Evolutionary conservation across 2,329 filamentous ascomycete species (phyloP).

Genomic region (Scedosporium dehoogii): DNA sequence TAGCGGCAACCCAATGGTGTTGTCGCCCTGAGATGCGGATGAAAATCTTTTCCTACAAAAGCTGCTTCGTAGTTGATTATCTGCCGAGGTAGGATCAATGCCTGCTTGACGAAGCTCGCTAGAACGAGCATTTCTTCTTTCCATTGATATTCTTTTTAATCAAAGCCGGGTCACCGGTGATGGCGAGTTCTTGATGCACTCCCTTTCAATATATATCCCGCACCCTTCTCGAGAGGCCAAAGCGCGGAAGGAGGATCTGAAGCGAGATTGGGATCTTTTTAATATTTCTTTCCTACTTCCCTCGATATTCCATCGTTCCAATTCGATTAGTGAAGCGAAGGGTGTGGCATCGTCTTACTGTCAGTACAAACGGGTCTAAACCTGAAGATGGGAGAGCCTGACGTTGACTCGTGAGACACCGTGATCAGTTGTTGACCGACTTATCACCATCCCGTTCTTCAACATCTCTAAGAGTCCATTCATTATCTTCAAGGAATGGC

Average conservation of each 20-base stretch:
- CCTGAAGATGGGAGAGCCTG: too few relatives aligned
- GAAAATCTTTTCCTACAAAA: neutral
- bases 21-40: too few relatives aligned
- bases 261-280: neutral
- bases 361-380: too few relatives aligned
- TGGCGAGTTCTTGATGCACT: neutral
- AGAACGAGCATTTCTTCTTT: neutral
- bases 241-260: neutral
- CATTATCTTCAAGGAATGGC: too few relatives aligned
- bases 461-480: too few relatives aligned
- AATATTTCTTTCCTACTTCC: neutral
- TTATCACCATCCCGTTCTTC: too few relatives aligned
- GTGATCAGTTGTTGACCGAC: too few relatives aligned
- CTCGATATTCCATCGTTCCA: too few relatives aligned
- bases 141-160: neutral
- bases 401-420: too few relatives aligned
- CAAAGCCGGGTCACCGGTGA: neutral
- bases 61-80: neutral
- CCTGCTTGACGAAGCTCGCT: neutral
- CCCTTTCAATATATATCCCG: neutral
- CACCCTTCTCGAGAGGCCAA: neutral
- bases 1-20: too few relatives aligned
- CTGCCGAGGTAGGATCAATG: neutral
- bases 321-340: too few relatives aligned
- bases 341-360: too few relatives aligned